Conservation (phyloP, 495 filamentous ascomycete genomes). For the Penicillium cinerascens region DNA sequence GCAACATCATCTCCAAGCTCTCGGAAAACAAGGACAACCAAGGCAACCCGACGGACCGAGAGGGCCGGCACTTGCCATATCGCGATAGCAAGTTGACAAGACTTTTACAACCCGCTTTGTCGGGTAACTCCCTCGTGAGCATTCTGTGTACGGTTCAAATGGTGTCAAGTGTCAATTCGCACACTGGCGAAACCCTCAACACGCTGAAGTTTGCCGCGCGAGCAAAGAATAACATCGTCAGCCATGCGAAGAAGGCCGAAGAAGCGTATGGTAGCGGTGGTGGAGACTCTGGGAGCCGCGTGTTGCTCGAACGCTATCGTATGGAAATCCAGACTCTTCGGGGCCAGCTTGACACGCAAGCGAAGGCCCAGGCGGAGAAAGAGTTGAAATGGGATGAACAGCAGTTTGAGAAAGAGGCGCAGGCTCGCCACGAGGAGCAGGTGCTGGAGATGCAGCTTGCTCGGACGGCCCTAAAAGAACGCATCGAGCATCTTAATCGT, state of each 20-base stretch:
- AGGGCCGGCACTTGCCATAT: slow-evolving; percentile 89
- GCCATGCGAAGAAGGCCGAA: slow-evolving; percentile 92
- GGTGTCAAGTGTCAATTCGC: slow-evolving; percentile 59
- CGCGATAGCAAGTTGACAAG: slow-evolving; percentile 95
- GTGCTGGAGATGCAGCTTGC: slow-evolving; percentile 98
- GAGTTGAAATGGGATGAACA: slow-evolving; percentile 64
- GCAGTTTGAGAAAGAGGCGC: slow-evolving; percentile 74
- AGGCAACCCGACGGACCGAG: slow-evolving; percentile 68
- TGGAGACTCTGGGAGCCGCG: slow-evolving; percentile 77
- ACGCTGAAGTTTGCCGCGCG: slow-evolving; percentile 95
- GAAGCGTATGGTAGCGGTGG: slow-evolving; percentile 70
- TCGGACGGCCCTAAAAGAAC: slow-evolving; percentile 90
- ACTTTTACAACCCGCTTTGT: slow-evolving; percentile 86
- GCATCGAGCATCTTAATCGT: slow-evolving; percentile 95
- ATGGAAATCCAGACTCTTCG: slow-evolving; percentile 87
- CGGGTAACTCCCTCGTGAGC: slow-evolving; percentile 89
- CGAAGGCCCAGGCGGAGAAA: slow-evolving; percentile 65
- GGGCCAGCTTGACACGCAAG: slow-evolving; percentile 75
- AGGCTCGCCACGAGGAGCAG: slow-evolving; percentile 89
- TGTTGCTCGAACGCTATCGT: slow-evolving; percentile 87
- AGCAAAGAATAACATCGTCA: slow-evolving; percentile 96
- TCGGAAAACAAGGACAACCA: slow-evolving; percentile 82
- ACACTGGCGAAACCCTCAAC: slow-evolving; percentile 87
- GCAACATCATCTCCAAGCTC: slow-evolving; percentile 88
- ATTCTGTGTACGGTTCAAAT: slow-evolving; percentile 95